Evolutionary conservation across 768 basidiomycete genomes (phyloP).

Genomic region (Leccinum uliginosum): DNA sequence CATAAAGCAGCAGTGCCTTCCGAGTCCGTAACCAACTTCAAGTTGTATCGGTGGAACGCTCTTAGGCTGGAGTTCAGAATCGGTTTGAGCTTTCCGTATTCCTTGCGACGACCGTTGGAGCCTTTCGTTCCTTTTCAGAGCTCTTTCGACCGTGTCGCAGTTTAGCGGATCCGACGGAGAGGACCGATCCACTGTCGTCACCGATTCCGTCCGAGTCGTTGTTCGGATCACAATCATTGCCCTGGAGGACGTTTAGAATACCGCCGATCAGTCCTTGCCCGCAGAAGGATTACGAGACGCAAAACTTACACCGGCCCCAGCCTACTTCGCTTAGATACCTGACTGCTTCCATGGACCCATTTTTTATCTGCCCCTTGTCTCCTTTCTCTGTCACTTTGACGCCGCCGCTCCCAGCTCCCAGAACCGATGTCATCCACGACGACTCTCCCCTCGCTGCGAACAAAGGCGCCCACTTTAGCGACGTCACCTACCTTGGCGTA

Average conservation of each 20-base stretch:
- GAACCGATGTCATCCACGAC: slow-evolving; percentile 87
- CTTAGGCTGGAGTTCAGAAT: no score
- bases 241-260: slow-evolving; percentile 45
- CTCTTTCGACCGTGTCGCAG: no score
- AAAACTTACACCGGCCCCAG: slow-evolving; percentile 64
- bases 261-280: not conserved
- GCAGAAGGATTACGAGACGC: not conserved
- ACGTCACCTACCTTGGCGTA: slow-evolving; percentile 97
- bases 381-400: slow-evolving; percentile 10
- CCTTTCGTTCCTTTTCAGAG: no score
- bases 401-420: slow-evolving; percentile 7
- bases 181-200: no score
- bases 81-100: no score
- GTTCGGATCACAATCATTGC: no score
- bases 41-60: no score
- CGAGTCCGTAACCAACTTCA: no score
- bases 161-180: no score
- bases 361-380: slow-evolving; percentile 34
- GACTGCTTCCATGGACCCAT: slow-evolving; percentile 67
- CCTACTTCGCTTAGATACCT: slow-evolving; percentile 76
- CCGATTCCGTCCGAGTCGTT: no score
- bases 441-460: slow-evolving; percentile 87
- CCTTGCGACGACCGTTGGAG: no score
- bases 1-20: no score
- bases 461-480: slow-evolving; percentile 81